Percentiles rank a stretch among this genome's conserved stretches.
phyloP scores from a whole-genome alignment of 495 filamentous ascomycete species.

The Hypoxylon lienhwacheense region DNA sequence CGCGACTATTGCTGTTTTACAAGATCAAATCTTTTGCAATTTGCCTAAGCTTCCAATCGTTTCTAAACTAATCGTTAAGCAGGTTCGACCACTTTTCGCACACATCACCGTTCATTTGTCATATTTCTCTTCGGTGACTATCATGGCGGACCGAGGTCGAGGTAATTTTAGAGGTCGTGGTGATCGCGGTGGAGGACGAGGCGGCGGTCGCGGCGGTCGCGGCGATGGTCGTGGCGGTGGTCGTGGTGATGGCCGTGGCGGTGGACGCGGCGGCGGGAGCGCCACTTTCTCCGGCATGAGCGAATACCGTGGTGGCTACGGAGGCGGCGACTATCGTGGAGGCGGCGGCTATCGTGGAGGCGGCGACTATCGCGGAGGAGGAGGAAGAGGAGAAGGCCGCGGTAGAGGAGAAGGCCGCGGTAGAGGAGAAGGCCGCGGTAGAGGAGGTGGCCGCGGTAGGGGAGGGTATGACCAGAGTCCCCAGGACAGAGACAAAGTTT shows the following conservation, averaged over 20 bases:
- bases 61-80: too few species aligned
- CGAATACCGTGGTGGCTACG: conserved; percentile 7
- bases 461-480: conserved; percentile 31
- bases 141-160: conserved; percentile 25
- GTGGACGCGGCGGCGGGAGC: conserved; percentile 31
- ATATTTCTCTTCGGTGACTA: background rate
- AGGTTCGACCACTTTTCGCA: too few species aligned
- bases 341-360: conserved; percentile 15
- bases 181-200: conserved; percentile 22
- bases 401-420: conserved; percentile 18
- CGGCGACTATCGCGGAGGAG: conserved; percentile 13
- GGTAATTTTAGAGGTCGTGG: conserved; percentile 31
- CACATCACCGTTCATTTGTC: background rate
- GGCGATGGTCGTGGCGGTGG: conserved; percentile 34
- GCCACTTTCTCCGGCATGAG: conserved; percentile 30
- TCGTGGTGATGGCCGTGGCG: conserved; percentile 16
- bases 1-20: too few species aligned
- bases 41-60: too few species aligned
- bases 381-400: conserved; percentile 27
- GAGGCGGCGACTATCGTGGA: conserved; percentile 18
- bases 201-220: conserved; percentile 23
- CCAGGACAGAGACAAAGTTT: conserved; percentile 30
- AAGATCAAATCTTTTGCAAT: too few species aligned
- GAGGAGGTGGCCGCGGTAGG: conserved; percentile 29
- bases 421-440: conserved; percentile 16